Base-by-base conservation (phyloP, 148 eudicot genomes). In the Silene uniflora region DNA sequence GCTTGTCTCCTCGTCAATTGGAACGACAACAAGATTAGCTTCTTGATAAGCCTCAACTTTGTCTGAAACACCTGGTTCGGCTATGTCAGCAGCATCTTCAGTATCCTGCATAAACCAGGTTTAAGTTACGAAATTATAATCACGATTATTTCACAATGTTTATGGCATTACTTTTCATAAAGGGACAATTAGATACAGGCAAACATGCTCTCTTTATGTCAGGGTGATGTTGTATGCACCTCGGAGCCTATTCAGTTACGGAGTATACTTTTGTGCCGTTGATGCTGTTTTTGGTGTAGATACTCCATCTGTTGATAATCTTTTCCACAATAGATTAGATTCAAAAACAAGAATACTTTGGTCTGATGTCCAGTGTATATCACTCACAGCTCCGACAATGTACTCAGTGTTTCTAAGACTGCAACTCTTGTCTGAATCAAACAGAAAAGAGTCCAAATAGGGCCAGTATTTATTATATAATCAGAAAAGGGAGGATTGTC, bases 351-450 rank as follows among this genome's bases (percentile, higher is more conserved):
- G 71, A 49, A n/a, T 67, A 67, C 71, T 97, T 95, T 95, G 35
- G 98, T 90, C 82, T 95, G 97, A 69, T 85, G 98, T 21, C 98
- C 98, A 70, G 96, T 88, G 77, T 92, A 95, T 73, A 90, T n/a
- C n/a, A n/a, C n/a, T 79, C 74, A 88, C 96, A 76, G 83, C 84
- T 79, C 97, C 98, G 69, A 95, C 91, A 56, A 95, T 89, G 81
- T 87, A 88, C 75, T 90, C 90, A 0, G 98, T 95, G 77, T 95
- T 95, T 80, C 97, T 87, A 67, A 95, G 87, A 87, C 92, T 90
- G 84, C 98, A 95, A 22, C 98, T 97, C 98, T 94, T 72, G 12
- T 60, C 19, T 58, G 39, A 71, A 79, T n/a, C 62, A 82, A 77
- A 74, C 23, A 73, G 32, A 58, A 81, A 77, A 46, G 46, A 42